Base-by-base conservation (phyloP, 805 yeast genomes). In the Kodamaea hsintzibuensis region DNA sequence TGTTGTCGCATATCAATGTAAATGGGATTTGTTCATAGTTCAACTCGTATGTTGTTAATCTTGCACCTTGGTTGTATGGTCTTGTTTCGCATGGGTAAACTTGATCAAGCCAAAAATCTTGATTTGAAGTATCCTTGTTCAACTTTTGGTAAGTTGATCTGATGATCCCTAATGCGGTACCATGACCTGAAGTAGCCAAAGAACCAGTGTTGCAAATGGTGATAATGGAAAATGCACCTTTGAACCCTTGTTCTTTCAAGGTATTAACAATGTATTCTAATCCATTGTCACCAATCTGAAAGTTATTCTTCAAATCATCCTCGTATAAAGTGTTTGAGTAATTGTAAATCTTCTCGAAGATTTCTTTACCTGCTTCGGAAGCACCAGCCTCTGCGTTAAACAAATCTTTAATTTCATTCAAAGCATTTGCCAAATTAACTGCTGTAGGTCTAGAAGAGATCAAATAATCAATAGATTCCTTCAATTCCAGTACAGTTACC, bases 151-250 rank as follows among this genome's bases (percentile, higher is more conserved):
- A 62, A 1, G 89, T 75, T 0, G 96, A 83, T 60, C 98, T 82
- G 40, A 93, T 84, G 19, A 95, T 89, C 12, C 99, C 98, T 30
- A 93, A 77, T 0, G 98, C 98, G 4, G 99, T 93, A 30, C 99
- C 99, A 67, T 91, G 93, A 1, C 98, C 98, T 3, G 98, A 90
- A 1, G 99, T 93, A 1, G 99, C 99, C 55, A 93, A 76, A 0
- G 98, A 90, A 0, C 99, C 99, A 0, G 99, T 93, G 71, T 93
- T 93, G 71, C 99, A 93, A 53, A 95, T 89, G 1, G 98, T 93
- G 66, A 95, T 72, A 2, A 91, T 92, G 1, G 96, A 82, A 65
- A 91, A 85, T 3, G 86, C 86, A 10, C 88, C 90, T 16, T 69
- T 65, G 61, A 82, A 84, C 3, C 76, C 71, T 57, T 84, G 82